A percentile compares a stretch with the other conserved stretches of the same genome.
These are phyloP conservation scores for Lignosus rhinocerotis DNA, from an alignment of 1,284 basidiomycete species.

Conservation along the genomic window DNA sequence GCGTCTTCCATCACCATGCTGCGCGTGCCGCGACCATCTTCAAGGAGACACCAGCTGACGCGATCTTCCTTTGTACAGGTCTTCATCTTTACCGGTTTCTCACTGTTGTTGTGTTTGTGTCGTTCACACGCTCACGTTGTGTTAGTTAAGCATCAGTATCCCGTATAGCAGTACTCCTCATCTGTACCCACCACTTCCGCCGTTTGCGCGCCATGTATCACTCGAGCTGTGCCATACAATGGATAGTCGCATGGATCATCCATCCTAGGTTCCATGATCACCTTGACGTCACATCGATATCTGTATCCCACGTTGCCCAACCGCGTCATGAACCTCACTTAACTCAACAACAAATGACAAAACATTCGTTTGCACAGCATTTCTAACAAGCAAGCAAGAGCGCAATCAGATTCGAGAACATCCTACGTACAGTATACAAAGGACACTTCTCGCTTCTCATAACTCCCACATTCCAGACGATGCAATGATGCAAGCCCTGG, in stretches of 20 bases:
- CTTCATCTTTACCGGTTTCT: conserved; percentile 14
- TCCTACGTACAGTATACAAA: not conserved
- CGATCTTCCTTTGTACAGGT: not conserved
- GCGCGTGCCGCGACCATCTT: not conserved
- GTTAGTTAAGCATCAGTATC: conserved; percentile 25
- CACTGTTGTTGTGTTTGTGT: conserved; percentile 22
- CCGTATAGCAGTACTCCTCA: conserved; percentile 23
- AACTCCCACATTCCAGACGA: not conserved
- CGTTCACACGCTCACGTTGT: conserved; percentile 22
- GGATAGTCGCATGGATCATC: conserved; percentile 22
- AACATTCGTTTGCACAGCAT: not conserved
- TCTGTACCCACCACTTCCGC: conserved; percentile 20
- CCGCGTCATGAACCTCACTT: not conserved
- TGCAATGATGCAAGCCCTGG: not conserved
- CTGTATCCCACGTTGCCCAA: not conserved
- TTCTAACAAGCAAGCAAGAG: not conserved
- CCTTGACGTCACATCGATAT: conserved; percentile 4
- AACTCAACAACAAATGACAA: not conserved
- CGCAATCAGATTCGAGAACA: not conserved
- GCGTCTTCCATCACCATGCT: not conserved
- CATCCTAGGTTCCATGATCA: conserved; percentile 7
- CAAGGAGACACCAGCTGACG: not conserved
- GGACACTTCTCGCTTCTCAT: not conserved
- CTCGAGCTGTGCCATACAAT: conserved; percentile 21
- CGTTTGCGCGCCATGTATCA: conserved; percentile 22